Percentiles rank a stretch among this genome's conserved stretches.
These are phyloP conservation scores for Pistacia atlantica DNA, from an alignment of 345 rosid species.

Conservation along the genomic window DNA sequence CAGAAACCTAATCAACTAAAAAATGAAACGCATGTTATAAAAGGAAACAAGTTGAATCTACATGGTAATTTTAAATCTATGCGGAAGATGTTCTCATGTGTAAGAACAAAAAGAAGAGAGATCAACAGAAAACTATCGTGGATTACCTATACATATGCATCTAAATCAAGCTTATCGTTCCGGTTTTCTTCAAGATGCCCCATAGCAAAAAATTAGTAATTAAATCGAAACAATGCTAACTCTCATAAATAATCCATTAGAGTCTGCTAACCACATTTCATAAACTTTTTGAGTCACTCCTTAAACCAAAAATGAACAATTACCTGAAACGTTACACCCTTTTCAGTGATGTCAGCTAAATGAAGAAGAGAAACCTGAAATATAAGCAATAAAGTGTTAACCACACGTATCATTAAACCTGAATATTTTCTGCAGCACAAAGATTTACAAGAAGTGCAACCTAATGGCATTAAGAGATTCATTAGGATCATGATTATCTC, in stretches of 20 bases:
- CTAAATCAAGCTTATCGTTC: neutral
- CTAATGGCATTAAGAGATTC: neutral
- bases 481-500: neutral
- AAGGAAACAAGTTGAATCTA: neutral
- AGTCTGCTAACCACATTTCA: neutral
- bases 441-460: slow-evolving; percentile 8
- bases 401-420: neutral
- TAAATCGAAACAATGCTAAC: neutral
- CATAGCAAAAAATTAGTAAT: neutral
- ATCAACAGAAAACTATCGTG: neutral
- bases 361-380: slow-evolving; percentile 75
- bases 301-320: slow-evolving; percentile 2
- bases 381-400: slow-evolving; percentile 10
- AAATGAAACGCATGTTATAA: neutral
- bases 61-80: neutral
- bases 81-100: neutral
- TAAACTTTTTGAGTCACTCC: neutral
- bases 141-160: neutral
- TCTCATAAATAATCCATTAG: neutral
- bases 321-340: slow-evolving; percentile 86
- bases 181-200: neutral
- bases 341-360: slow-evolving; percentile 79
- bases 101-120: neutral
- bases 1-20: neutral
- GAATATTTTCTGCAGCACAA: neutral